phyloP scores from a whole-genome alignment of 1,139 yeast genomes.

The Spencermartinsiella ligniputridi region DNA sequence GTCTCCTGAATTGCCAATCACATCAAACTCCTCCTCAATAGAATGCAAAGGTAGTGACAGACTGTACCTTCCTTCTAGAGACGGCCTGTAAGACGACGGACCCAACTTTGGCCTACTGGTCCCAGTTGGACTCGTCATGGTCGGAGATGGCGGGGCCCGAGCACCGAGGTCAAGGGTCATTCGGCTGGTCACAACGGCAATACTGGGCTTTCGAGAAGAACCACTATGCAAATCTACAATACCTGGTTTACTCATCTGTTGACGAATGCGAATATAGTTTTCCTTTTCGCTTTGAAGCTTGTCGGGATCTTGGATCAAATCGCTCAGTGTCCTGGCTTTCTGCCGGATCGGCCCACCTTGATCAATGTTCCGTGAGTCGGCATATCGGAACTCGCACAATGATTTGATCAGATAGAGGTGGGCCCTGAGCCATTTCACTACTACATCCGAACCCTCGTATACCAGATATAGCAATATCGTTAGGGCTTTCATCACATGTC shows the following conservation, averaged over 20 bases:
- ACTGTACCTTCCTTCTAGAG: conserved; percentile 7
- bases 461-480: conserved; percentile 83
- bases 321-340: conserved; percentile 28
- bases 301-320: conserved; percentile 27
- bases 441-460: conserved; percentile 80
- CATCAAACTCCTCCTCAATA: conserved; percentile 16
- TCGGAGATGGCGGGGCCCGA: conserved; percentile 4
- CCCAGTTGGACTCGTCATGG: not conserved
- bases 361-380: conserved; percentile 30
- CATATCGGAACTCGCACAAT: conserved; percentile 43
- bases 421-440: conserved; percentile 82
- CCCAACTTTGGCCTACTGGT: no score
- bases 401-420: conserved; percentile 77
- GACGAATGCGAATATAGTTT: conserved; percentile 28
- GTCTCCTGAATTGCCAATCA: not conserved
- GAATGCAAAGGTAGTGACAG: conserved; percentile 15
- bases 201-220: not conserved
- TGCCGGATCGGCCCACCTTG: conserved; percentile 32
- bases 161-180: conserved; percentile 15
- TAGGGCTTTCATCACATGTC: conserved; percentile 85
- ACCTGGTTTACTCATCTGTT: conserved; percentile 32
- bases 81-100: not conserved
- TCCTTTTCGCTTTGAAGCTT: conserved; percentile 29
- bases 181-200: conserved; percentile 5
- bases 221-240: conserved; percentile 23